A percentile compares a stretch with the other conserved stretches of the same genome.
These are phyloP conservation scores for Colletotrichum endophyticum DNA, from an alignment of 2,329 filamentous ascomycete genomes.

Conservation along the genomic window DNA sequence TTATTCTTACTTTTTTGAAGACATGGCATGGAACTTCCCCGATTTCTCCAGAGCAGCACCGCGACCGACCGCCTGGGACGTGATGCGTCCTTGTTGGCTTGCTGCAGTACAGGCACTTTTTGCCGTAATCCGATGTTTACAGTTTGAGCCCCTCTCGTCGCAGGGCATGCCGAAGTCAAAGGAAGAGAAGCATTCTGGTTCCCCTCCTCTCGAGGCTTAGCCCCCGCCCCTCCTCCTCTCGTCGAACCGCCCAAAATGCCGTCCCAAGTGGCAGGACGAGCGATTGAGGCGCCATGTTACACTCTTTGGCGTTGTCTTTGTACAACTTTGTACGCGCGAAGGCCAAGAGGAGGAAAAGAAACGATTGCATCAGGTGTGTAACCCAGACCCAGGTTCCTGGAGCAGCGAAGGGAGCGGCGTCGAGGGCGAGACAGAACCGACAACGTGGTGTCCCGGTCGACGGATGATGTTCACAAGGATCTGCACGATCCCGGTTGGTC, in stretches of 20 bases:
- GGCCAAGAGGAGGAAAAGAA: background rate
- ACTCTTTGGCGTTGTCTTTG: background rate
- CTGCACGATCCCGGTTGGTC: background rate
- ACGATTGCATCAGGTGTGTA: background rate
- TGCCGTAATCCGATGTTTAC: slow-evolving; percentile 6
- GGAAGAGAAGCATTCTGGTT: background rate
- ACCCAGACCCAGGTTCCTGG: slow-evolving; percentile 1
- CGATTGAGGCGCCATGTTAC: background rate
- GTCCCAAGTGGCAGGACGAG: background rate
- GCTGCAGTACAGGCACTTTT: background rate
- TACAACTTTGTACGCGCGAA: background rate
- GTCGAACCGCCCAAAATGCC: background rate
- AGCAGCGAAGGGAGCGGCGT: background rate
- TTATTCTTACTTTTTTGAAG: background rate
- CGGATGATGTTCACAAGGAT: slow-evolving; percentile 21
- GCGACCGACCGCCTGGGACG: slow-evolving; percentile 4
- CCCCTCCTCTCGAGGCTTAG: background rate
- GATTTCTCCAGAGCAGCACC: background rate
- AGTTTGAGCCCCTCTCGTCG: background rate
- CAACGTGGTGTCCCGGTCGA: slow-evolving; percentile 13
- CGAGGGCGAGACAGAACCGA: slow-evolving; percentile 4
- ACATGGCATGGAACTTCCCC: background rate
- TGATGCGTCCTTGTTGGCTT: background rate
- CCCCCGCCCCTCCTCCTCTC: background rate
- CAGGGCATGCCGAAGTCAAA: background rate